Conservation (phyloP, 352 stramenopile species). For the Halophytophthora polymorphica region DNA sequence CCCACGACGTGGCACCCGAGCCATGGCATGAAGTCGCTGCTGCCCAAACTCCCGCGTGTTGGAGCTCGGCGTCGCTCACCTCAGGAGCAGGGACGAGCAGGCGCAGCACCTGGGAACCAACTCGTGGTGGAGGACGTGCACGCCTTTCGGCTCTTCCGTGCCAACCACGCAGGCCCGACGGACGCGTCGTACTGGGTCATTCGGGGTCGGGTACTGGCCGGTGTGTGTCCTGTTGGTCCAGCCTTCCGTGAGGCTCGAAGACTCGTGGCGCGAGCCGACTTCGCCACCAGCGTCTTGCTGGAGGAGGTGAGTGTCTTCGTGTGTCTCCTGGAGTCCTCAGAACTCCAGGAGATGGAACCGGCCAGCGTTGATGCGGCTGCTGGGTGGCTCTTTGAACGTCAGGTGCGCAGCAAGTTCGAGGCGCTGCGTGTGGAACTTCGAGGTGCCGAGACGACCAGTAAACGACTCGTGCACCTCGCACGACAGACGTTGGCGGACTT, state of each 20-base stretch:
- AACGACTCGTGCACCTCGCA: slow-evolving; percentile 43
- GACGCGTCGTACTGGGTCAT: slow-evolving; percentile 76
- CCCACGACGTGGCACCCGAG: slow-evolving; percentile 58
- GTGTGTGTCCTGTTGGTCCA: slow-evolving; percentile 46
- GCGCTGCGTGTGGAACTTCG: slow-evolving; percentile 36
- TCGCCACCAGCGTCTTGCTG: slow-evolving; percentile 57
- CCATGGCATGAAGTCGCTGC: slow-evolving; percentile 43
- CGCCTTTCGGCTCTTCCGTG: slow-evolving; percentile 64
- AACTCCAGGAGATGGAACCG: slow-evolving; percentile 27
- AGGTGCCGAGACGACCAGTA: slow-evolving; percentile 30
- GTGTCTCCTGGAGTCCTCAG: slow-evolving; percentile 40
- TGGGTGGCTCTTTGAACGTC: slow-evolving; percentile 47
- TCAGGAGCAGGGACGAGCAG: slow-evolving; percentile 19
- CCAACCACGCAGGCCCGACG: slow-evolving; percentile 56
- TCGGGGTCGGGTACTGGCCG: slow-evolving; percentile 47
- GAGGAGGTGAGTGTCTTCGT: slow-evolving; percentile 69
- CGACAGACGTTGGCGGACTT: slow-evolving; percentile 25
- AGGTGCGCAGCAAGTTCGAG: slow-evolving; percentile 47
- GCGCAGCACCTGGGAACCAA: slow-evolving; percentile 25
- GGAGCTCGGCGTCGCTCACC: slow-evolving; percentile 18
- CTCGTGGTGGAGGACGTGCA: slow-evolving; percentile 55
- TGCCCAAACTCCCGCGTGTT: slow-evolving; percentile 49
- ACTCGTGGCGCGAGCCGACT: slow-evolving; percentile 46
- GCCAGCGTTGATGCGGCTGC: slow-evolving; percentile 3
- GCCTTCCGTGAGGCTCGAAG: slow-evolving; percentile 43